Percentiles rank a stretch among this genome's conserved stretches.
Evolutionary conservation across 2,329 filamentous ascomycete species (phyloP).

Genomic region (Diaporthe sp.): DNA sequence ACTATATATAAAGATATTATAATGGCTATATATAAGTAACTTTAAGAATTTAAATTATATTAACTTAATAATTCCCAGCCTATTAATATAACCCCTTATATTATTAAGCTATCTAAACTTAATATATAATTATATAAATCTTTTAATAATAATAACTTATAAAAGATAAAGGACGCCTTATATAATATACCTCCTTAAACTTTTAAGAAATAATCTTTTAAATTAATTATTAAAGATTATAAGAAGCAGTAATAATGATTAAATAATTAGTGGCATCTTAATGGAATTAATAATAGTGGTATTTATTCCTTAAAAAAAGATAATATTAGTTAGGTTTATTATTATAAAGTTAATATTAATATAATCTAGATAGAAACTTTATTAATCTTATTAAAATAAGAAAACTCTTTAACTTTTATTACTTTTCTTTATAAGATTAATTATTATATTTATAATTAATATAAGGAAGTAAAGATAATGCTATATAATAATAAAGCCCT

Average conservation of each 20-base stretch:
- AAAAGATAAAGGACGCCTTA: too few species aligned
- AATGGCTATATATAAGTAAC: not conserved
- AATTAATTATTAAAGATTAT: not conserved
- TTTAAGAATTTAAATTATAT: not conserved
- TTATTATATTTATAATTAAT: not conserved
- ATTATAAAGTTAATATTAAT: not conserved
- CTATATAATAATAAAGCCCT: not conserved
- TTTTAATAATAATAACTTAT: not conserved
- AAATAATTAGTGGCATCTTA: not conserved
- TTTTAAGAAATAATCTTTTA: not conserved
- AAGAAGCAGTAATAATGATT: not conserved
- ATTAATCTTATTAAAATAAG: not conserved
- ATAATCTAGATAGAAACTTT: not conserved
- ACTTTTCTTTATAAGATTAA: not conserved
- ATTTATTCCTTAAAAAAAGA: not conserved
- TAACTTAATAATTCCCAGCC: not conserved
- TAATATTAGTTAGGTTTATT: not conserved
- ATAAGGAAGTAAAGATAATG: not conserved
- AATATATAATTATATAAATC: not conserved
- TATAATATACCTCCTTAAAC: not conserved
- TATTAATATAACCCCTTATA: not conserved
- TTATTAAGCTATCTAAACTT: not conserved
- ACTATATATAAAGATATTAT: not conserved
- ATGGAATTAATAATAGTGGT: not conserved
- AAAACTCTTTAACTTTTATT: not conserved